Percentiles rank a stretch among this genome's conserved stretches.
phyloP scores from a whole-genome alignment of 306 rosid genomes.

The Pyrus betulifolia region DNA sequence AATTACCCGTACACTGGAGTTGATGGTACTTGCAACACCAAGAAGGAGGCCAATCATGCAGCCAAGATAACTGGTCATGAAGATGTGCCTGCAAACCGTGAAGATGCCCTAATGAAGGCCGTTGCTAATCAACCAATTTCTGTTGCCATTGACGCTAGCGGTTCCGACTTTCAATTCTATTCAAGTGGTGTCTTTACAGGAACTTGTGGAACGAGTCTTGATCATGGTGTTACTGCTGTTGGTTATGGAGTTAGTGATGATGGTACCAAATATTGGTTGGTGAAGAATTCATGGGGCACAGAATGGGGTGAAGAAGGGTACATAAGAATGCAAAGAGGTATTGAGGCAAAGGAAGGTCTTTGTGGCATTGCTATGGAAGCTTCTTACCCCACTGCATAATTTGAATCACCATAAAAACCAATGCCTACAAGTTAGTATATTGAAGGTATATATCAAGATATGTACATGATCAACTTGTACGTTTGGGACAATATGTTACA shows the following conservation, averaged over 20 bases:
- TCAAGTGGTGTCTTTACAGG: conserved; percentile 26
- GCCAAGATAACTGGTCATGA: neutral
- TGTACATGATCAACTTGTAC: neutral
- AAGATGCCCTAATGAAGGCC: neutral
- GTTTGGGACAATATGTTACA: neutral
- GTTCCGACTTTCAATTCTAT: conserved; percentile 19
- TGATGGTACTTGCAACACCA: no score
- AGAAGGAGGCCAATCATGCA: no score
- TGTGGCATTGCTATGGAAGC: conserved; percentile 38
- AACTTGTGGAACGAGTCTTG: conserved; percentile 22
- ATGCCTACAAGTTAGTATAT: neutral
- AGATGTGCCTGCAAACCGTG: neutral
- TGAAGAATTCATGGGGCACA: conserved; percentile 39
- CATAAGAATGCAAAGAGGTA: conserved; percentile 8
- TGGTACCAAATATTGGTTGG: conserved; percentile 36
- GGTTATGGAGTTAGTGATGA: conserved; percentile 26
- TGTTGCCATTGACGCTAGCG: conserved; percentile 18
- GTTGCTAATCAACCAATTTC: neutral
- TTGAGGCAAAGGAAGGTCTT: neutral
- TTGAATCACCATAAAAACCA: neutral
- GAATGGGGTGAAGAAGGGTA: conserved; percentile 39
- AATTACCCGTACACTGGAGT: no score
- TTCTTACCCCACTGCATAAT: conserved; percentile 34
- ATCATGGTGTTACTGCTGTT: conserved; percentile 38
- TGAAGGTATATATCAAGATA: neutral